Evolutionary conservation across 371 early-diverging fungal species (phyloP).

Genomic region (Rhizomucor pusillus): DNA sequence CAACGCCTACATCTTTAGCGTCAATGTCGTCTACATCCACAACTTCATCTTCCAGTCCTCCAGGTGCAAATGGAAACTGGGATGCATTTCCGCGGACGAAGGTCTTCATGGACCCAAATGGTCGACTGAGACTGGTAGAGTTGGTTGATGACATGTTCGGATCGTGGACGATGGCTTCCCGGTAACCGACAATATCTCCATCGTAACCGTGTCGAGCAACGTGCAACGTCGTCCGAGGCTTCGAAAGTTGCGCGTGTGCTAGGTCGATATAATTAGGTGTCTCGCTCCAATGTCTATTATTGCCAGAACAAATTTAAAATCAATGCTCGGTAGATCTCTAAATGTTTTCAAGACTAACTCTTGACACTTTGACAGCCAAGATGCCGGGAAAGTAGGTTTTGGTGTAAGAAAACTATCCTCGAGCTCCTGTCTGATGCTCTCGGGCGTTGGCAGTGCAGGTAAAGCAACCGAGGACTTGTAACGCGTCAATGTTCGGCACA

Average conservation of each 20-base stretch:
- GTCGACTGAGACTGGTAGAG: conserved; percentile 73
- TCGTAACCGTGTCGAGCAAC: conserved; percentile 51
- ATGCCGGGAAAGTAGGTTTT: conserved; percentile 35
- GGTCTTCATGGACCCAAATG: conserved; percentile 57
- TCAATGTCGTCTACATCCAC: conserved; percentile 25
- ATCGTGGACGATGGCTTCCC: conserved; percentile 35
- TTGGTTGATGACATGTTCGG: conserved; percentile 60
- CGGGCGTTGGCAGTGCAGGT: no score
- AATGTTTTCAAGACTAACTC: conserved; percentile 39
- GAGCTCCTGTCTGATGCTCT: conserved; percentile 31
- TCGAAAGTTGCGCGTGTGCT: conserved; percentile 41
- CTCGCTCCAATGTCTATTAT: conserved; percentile 54
- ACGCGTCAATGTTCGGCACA: no score
- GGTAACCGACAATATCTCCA: conserved; percentile 51
- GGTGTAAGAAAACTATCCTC: conserved; percentile 50
- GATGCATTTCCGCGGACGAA: conserved; percentile 76
- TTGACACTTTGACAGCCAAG: conserved; percentile 55
- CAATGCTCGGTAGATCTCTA: no score
- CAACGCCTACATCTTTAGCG: conserved; percentile 11
- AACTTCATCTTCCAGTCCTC: conserved; percentile 53
- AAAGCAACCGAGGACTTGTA: no score
- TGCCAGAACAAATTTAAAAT: no score
- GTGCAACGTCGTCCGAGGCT: conserved; percentile 40
- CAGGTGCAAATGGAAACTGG: conserved; percentile 82
- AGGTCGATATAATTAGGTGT: conserved; percentile 41